Percentiles rank a stretch among this genome's conserved stretches.
phyloP scores from a whole-genome alignment of 2,329 filamentous ascomycete genomes.

The Diaporthe sp. region DNA sequence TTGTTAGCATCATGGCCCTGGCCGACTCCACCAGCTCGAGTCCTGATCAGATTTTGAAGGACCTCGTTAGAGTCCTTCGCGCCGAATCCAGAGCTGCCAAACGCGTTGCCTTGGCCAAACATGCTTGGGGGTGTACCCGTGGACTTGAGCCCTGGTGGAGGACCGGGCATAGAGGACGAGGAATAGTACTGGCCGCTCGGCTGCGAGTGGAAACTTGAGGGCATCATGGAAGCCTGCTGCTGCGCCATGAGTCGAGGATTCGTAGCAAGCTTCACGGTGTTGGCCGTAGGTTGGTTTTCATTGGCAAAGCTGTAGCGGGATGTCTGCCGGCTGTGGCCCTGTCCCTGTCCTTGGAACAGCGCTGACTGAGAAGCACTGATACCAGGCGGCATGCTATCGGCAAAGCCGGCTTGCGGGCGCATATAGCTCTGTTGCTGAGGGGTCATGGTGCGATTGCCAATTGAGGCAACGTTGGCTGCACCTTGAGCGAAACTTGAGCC shows the following conservation, averaged over 20 bases:
- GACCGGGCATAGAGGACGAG: slow-evolving; percentile 83
- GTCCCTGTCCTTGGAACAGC: slow-evolving; percentile 64
- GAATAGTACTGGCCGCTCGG: slow-evolving; percentile 81
- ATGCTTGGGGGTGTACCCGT: slow-evolving; percentile 94
- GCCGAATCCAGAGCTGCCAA: slow-evolving; percentile 79
- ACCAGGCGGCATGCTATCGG: slow-evolving; percentile 71
- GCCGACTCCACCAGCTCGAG: slow-evolving; percentile 74
- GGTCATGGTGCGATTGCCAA: slow-evolving; percentile 80
- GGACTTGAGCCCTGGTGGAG: slow-evolving; percentile 94
- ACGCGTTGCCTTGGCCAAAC: slow-evolving; percentile 90
- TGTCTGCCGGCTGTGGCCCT: slow-evolving; percentile 83
- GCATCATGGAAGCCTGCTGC: slow-evolving; percentile 91
- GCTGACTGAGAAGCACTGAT: slow-evolving; percentile 64
- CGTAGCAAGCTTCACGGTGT: slow-evolving; percentile 80
- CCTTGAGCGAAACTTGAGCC: slow-evolving; percentile 61
- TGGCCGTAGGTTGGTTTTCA: slow-evolving; percentile 73
- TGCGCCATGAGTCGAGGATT: slow-evolving; percentile 82
- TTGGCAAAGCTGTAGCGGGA: slow-evolving; percentile 91
- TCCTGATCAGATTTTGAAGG: slow-evolving; percentile 85
- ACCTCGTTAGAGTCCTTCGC: slow-evolving; percentile 81
- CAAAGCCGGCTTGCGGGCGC: slow-evolving; percentile 69
- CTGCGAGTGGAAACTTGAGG: slow-evolving; percentile 70
- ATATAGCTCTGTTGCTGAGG: slow-evolving; percentile 84
- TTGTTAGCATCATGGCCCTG: slow-evolving; percentile 89
- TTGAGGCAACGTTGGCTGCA: slow-evolving; percentile 66